Percentiles rank a stretch among this genome's conserved stretches.
Evolutionary conservation across 768 basidiomycete genomes (phyloP).

Genomic region (Rhizopogon vesiculosus): DNA sequence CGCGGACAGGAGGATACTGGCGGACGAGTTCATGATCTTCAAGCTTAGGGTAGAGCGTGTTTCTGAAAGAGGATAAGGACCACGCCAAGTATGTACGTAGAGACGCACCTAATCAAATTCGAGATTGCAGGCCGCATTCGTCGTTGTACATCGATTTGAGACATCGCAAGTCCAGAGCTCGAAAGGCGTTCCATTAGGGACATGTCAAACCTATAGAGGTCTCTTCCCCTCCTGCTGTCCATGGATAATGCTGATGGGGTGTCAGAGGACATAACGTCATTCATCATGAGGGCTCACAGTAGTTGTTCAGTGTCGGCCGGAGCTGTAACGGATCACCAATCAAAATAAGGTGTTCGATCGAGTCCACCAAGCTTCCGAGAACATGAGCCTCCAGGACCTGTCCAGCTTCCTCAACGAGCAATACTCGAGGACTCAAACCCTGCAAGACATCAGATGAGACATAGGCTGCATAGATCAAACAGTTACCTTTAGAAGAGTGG

Average conservation of each 20-base stretch:
- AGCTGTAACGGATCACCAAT: slow-evolving; percentile 82
- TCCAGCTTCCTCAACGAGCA: slow-evolving; percentile 78
- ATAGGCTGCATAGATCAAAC: neutral
- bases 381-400: slow-evolving; percentile 81
- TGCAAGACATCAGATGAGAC: slow-evolving; percentile 18
- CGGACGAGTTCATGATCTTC: slow-evolving; percentile 52
- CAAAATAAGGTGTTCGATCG: slow-evolving; percentile 68
- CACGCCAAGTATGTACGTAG: neutral
- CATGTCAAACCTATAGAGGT: slow-evolving; percentile 63
- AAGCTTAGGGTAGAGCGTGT: slow-evolving; percentile 57
- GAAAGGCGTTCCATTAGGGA: slow-evolving; percentile 76
- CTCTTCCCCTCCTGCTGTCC: slow-evolving; percentile 53
- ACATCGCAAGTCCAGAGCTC: slow-evolving; percentile 54
- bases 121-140: slow-evolving; percentile 74
- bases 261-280: neutral
- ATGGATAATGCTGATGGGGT: slow-evolving; percentile 52
- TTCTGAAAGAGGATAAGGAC: slow-evolving; percentile 24
- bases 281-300: slow-evolving; percentile 33
- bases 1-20: slow-evolving; percentile 51
- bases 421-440: slow-evolving; percentile 54
- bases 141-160: slow-evolving; percentile 64
- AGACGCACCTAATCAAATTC: slow-evolving; percentile 31
- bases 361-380: slow-evolving; percentile 55
- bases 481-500: slow-evolving; percentile 49
- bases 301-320: slow-evolving; percentile 63